Base-by-base conservation (phyloP, 2,329 filamentous ascomycete species). In the Aureobasidium namibiae region DNA sequence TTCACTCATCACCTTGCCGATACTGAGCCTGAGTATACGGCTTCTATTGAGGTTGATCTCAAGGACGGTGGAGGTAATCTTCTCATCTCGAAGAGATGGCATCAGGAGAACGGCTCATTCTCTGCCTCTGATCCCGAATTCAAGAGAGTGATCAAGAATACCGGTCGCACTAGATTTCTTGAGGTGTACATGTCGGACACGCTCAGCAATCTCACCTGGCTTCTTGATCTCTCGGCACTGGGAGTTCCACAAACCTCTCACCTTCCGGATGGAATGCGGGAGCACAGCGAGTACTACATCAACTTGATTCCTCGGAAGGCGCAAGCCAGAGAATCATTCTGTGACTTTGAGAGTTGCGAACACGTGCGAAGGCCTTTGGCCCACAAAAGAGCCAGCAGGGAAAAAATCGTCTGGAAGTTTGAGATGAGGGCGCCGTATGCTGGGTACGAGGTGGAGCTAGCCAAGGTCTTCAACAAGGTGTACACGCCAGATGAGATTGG, bases 131-230 rank as follows among this genome's bases (percentile, higher is more conserved):
- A 57, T 7, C 54, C 54, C 23, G 54, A 38, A 16, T 48, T 31
- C 24, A 31, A 38, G 21, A 46, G 54, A 21, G 9, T 46, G 18
- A 24, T 39, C 7, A 29, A 24, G 6, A 34, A 45, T 7, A 42
- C 26, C 11, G 39, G 53, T 31, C 53, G 39, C 16, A 39, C n/a
- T 11, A 39, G n/a, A 16, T 63, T 72, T 7, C 41, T 71, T 8
- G 66, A 71, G 42, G 59, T 67, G 13, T 65, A 61, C 49, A 50
- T 70, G 7, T 38, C 42, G 11, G 54, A 57, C 26, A 38, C 41
- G 24, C 23, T 48, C 31, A 63, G 64, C 10, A 64, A 72, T 56
- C 56, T 71, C 2, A 66, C 69, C 5, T 72, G 69, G 69, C 64
- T 67, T n/a, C 67, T 70, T 52, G 69, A 70, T 18, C 44, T 72